phyloP scores from a whole-genome alignment of 2,329 filamentous ascomycete species.

The Fusarium clavum region DNA sequence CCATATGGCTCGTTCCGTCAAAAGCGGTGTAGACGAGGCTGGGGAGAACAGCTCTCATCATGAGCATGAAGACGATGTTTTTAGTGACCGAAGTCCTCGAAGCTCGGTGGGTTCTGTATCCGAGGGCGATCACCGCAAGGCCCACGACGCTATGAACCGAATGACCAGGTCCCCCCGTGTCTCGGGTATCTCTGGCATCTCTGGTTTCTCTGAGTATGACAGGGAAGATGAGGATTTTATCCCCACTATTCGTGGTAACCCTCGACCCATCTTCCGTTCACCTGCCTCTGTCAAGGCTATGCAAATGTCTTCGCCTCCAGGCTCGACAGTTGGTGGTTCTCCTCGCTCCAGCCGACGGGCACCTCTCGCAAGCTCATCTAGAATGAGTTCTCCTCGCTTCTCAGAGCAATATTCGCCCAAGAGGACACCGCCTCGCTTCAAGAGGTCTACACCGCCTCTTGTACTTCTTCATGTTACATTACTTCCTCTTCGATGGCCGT shows the following conservation, averaged over 20 bases:
- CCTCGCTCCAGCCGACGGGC: slow-evolving; percentile 65
- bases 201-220: slow-evolving; percentile 63
- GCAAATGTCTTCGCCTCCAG: slow-evolving; percentile 76
- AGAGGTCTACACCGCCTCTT: slow-evolving; percentile 70
- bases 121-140: slow-evolving; percentile 51
- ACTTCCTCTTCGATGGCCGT: slow-evolving; percentile 75
- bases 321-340: slow-evolving; percentile 66
- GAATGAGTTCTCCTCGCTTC: slow-evolving; percentile 65
- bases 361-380: slow-evolving; percentile 62
- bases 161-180: slow-evolving; percentile 55
- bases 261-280: slow-evolving; percentile 74
- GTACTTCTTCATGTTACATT: slow-evolving; percentile 83
- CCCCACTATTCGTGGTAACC: slow-evolving; percentile 67
- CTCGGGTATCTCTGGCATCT: slow-evolving; percentile 66
- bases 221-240: slow-evolving; percentile 60
- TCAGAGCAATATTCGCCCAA: slow-evolving; percentile 67
- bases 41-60: slow-evolving; percentile 64
- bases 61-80: slow-evolving; percentile 67
- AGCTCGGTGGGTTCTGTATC: slow-evolving; percentile 67
- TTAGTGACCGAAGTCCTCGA: slow-evolving; percentile 68
- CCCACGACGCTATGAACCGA: slow-evolving; percentile 50
- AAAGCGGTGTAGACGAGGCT: slow-evolving; percentile 42
- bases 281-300: slow-evolving; percentile 76
- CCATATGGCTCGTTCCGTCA: slow-evolving; percentile 36
- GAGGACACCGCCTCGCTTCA: slow-evolving; percentile 69